These are phyloP conservation scores for Heritiera littoralis DNA, from an alignment of 345 rosid genomes.

Conservation along the genomic window DNA sequence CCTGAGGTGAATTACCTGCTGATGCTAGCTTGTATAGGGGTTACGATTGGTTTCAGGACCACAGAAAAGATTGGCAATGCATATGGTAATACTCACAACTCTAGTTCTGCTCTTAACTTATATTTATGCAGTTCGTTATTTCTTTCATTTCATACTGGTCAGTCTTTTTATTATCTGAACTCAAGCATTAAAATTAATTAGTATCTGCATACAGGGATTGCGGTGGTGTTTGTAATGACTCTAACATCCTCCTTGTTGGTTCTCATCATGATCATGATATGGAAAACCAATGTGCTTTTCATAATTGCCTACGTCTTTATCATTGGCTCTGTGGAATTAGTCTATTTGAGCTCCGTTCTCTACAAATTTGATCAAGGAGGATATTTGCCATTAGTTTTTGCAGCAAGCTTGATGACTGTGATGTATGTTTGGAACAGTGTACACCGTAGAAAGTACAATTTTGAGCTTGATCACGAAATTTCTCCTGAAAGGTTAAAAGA, in stretches of 20 bases:
- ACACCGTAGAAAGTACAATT: slow-evolving; percentile 38
- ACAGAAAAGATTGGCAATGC: slow-evolving; percentile 54
- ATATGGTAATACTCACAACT: slow-evolving; percentile 39
- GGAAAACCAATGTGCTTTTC: slow-evolving; percentile 47
- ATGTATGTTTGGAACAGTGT: slow-evolving; percentile 52
- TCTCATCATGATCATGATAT: slow-evolving; percentile 55
- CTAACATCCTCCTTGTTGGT: slow-evolving; percentile 45
- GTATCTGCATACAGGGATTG: slow-evolving; percentile 38
- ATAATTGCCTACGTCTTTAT: slow-evolving; percentile 29
- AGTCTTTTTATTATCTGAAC: not conserved
- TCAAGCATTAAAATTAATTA: not conserved
- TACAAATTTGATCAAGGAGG: slow-evolving; percentile 53
- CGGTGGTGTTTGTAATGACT: slow-evolving; percentile 50
- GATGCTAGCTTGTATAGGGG: slow-evolving; percentile 48
- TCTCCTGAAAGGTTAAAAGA: slow-evolving; percentile 27
- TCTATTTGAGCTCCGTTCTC: slow-evolving; percentile 47
- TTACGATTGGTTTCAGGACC: slow-evolving; percentile 50
- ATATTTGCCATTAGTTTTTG: slow-evolving; percentile 47
- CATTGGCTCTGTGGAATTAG: slow-evolving; percentile 34
- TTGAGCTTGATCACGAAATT: slow-evolving; percentile 49
- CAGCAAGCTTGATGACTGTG: slow-evolving; percentile 30
- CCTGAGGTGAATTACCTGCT: slow-evolving; percentile 54
- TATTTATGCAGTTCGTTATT: not conserved
- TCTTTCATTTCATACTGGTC: not conserved
- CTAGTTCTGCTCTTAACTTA: not conserved